phyloP scores from a whole-genome alignment of 2,329 filamentous ascomycete species.

The Dryadomyces quercus-mongolicae region DNA sequence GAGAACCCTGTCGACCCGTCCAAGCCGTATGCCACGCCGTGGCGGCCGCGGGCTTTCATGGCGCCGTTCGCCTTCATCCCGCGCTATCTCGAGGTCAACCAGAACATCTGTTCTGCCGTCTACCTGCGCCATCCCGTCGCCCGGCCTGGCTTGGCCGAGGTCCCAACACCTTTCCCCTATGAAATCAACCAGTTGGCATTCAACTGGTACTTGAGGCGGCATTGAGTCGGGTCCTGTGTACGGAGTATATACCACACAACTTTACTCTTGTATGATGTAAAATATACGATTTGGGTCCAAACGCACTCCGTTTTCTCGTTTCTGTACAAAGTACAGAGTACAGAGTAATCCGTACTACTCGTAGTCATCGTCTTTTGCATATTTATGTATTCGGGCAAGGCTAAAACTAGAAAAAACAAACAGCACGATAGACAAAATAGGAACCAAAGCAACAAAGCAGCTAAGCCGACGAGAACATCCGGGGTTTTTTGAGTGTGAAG shows the following conservation, averaged over 20 bases:
- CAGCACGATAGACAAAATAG: not conserved
- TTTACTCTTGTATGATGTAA: constrained; percentile 2
- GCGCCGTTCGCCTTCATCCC: constrained; percentile 89
- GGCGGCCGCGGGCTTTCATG: constrained; percentile 80
- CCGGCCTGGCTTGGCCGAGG: constrained; percentile 65
- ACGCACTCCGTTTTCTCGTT: no score
- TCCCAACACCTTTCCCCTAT: constrained; percentile 68
- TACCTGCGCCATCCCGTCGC: constrained; percentile 92
- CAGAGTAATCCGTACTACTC: not conserved
- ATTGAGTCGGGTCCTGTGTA: not conserved
- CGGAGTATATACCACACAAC: not conserved
- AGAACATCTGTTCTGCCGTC: constrained; percentile 89
- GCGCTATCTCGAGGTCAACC: constrained; percentile 92
- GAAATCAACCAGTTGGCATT: constrained; percentile 70
- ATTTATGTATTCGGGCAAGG: constrained; percentile 3
- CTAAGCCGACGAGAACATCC: constrained; percentile 3
- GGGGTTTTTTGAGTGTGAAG: constrained; percentile 1
- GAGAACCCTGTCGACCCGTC: constrained; percentile 64
- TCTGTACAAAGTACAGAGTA: not conserved
- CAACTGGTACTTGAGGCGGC: constrained; percentile 83
- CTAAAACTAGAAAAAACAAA: not conserved
- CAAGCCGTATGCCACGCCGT: constrained; percentile 87
- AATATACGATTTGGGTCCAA: not conserved
- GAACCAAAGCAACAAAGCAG: not conserved
- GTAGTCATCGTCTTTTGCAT: no score